Evolutionary conservation across 768 basidiomycete species (phyloP).

Genomic region (Boletales sp.): DNA sequence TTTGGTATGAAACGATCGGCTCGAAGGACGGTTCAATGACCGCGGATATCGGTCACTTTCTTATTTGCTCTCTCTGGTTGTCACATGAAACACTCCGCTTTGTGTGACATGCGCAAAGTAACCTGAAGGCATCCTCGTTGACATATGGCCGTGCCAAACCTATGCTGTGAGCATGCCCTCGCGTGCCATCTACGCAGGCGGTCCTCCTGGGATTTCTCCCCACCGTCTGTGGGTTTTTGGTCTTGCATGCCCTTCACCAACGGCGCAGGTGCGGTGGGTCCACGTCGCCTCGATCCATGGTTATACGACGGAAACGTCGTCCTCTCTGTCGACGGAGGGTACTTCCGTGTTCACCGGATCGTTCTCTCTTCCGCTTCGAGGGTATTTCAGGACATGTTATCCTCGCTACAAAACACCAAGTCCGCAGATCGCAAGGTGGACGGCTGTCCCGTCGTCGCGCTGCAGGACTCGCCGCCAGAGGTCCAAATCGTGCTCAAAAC

Average conservation of each 20-base stretch:
- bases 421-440: slow-evolving; percentile 14
- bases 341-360: slow-evolving; percentile 19
- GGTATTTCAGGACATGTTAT: slow-evolving; percentile 19
- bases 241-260: slow-evolving; percentile 21
- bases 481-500: slow-evolving; percentile 26
- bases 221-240: slow-evolving; percentile 8
- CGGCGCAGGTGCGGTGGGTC: slow-evolving; percentile 9
- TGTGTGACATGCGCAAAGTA: slow-evolving; percentile 15
- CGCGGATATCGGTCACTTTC: neutral
- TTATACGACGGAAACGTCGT: slow-evolving; percentile 22
- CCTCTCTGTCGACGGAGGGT: slow-evolving; percentile 19
- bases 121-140: slow-evolving; percentile 27
- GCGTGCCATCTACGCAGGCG: slow-evolving; percentile 7
- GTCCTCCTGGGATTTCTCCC: slow-evolving; percentile 13
- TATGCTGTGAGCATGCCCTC: slow-evolving; percentile 18
- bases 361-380: slow-evolving; percentile 22
- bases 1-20: no score
- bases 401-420: slow-evolving; percentile 6
- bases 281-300: slow-evolving; percentile 22
- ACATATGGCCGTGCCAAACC: slow-evolving; percentile 24
- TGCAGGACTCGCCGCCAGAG: slow-evolving; percentile 18
- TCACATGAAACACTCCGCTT: slow-evolving; percentile 9
- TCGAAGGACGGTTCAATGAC: no score
- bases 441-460: slow-evolving; percentile 21
- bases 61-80: neutral